Percentiles rank a stretch among this genome's conserved stretches.
phyloP scores from a whole-genome alignment of 2,329 filamentous ascomycete genomes.

The Fusarium tanahbumbuense region DNA sequence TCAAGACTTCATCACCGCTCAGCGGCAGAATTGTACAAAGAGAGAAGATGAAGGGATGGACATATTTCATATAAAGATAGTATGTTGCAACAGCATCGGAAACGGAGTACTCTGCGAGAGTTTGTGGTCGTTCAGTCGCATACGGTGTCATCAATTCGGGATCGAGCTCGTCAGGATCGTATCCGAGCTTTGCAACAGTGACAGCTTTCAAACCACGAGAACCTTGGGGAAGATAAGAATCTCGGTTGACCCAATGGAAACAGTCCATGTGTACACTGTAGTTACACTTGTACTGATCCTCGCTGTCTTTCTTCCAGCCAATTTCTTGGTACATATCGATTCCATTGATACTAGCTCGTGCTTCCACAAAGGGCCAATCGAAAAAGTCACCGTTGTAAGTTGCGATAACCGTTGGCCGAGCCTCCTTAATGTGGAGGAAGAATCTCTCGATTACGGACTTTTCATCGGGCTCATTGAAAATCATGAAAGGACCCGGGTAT shows the following conservation, averaged over 20 bases:
- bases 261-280: constrained; percentile 99
- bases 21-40: constrained; percentile 96
- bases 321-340: constrained; percentile 99
- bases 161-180: constrained; percentile 97
- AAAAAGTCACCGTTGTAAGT: constrained; percentile 99
- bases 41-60: constrained; percentile 99
- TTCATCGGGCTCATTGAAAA: constrained; percentile 98
- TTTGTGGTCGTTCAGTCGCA: constrained; percentile 91
- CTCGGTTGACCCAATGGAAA: constrained; percentile 98
- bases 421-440: constrained; percentile 95
- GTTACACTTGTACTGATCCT: constrained; percentile 96
- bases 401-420: constrained; percentile 93
- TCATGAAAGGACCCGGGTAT: constrained; percentile 94
- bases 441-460: constrained; percentile 89
- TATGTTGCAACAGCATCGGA: constrained; percentile 99
- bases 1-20: constrained; percentile 88
- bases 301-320: constrained; percentile 92
- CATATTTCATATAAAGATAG: constrained; percentile 99
- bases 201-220: constrained; percentile 97
- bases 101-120: constrained; percentile 95
- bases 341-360: constrained; percentile 89
- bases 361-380: constrained; percentile 99
- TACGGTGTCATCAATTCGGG: constrained; percentile 96
- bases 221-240: constrained; percentile 96
- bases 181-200: constrained; percentile 96